Percentiles rank a stretch among this genome's conserved stretches.
These are phyloP conservation scores for Ophiostoma perfectum DNA, from an alignment of 2,329 filamentous ascomycete genomes.

Conservation along the genomic window DNA sequence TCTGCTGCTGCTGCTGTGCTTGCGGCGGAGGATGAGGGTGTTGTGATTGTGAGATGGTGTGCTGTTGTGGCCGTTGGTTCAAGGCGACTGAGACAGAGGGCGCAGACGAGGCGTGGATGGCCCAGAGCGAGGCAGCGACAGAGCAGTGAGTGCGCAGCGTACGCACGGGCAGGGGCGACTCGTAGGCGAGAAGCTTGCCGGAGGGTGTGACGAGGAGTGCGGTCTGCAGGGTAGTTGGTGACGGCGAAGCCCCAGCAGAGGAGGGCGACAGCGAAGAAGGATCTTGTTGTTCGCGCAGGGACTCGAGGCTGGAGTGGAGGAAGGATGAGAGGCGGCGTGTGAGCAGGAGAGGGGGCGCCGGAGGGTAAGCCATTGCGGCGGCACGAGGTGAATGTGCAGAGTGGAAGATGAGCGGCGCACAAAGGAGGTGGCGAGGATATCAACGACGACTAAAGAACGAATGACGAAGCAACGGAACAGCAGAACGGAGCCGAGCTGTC, in stretches of 20 bases:
- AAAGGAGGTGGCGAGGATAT: background rate
- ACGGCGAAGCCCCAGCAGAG: constrained; percentile 32
- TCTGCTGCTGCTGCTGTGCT: background rate
- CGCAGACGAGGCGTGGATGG: constrained; percentile 48
- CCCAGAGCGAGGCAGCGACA: constrained; percentile 57
- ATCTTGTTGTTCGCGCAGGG: constrained; percentile 22
- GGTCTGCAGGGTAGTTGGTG: constrained; percentile 42
- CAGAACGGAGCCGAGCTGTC: background rate
- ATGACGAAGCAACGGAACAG: background rate
- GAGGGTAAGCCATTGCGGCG: constrained; percentile 32
- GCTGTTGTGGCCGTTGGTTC: constrained; percentile 18
- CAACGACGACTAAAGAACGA: background rate
- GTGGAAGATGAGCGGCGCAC: constrained; percentile 23
- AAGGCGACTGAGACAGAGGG: constrained; percentile 32
- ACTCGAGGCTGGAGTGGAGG: constrained; percentile 49
- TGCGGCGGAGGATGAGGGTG: background rate
- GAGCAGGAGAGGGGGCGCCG: constrained; percentile 56
- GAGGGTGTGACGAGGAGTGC: constrained; percentile 55
- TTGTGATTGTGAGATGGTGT: constrained; percentile 17
- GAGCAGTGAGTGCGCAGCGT: constrained; percentile 58
- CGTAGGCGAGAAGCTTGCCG: constrained; percentile 60
- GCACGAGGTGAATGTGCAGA: no score
- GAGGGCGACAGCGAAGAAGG: background rate
- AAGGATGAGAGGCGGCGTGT: constrained; percentile 60
- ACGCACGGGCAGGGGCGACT: constrained; percentile 50